Evolutionary conservation across 306 rosid genomes (phyloP).

Genomic region (Corylus avellana): DNA sequence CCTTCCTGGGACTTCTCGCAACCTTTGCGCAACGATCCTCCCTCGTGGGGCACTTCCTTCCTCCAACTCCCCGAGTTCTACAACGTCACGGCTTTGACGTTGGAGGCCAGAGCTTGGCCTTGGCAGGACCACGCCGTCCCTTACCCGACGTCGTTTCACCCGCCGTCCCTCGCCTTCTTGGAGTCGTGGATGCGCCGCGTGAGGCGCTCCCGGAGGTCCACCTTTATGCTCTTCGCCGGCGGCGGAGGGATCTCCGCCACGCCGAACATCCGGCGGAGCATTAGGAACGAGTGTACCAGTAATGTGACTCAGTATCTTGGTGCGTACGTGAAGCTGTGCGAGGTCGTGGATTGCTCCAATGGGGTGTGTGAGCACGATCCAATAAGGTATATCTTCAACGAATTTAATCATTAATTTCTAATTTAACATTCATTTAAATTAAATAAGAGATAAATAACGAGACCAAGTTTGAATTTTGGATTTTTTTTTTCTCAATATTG

Average conservation of each 20-base stretch:
- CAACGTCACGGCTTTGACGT: constrained; percentile 67
- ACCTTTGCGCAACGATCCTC: constrained; percentile 55
- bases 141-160: constrained; percentile 89
- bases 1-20: constrained; percentile 96
- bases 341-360: constrained; percentile 75
- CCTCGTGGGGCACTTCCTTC: constrained; percentile 85
- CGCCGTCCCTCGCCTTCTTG: constrained; percentile 53
- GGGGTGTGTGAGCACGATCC: constrained; percentile 91
- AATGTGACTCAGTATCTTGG: constrained; percentile 1
- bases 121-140: constrained; percentile 96
- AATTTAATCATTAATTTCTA: no score
- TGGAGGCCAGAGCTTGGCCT: constrained; percentile 82
- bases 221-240: constrained; percentile 63
- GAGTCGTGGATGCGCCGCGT: constrained; percentile 72
- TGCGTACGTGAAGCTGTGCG: constrained; percentile 44
- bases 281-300: constrained; percentile 58
- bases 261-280: constrained; percentile 74
- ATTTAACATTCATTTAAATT: no score
- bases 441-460: no score
- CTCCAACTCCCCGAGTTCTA: constrained; percentile 63
- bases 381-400: constrained; percentile 27
- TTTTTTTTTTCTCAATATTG: no score
- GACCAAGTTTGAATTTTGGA: no score
- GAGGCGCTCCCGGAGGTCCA: constrained; percentile 50
- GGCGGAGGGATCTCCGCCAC: constrained; percentile 57